Evolutionary conservation across 768 basidiomycete genomes (phyloP).

Genomic region (Mycena vitilis): DNA sequence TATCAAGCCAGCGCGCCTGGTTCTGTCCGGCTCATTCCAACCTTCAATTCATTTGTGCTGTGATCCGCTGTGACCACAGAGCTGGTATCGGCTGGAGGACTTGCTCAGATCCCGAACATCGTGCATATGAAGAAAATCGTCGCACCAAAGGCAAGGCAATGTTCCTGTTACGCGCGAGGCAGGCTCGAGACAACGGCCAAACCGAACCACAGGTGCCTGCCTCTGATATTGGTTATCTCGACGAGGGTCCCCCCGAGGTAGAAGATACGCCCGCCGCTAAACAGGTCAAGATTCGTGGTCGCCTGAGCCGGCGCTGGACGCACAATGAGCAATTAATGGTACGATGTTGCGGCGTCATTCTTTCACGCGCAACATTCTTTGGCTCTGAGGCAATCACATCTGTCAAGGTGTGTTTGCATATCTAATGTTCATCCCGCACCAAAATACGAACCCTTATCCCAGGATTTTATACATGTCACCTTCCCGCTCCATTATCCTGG

Average conservation of each 20-base stretch:
- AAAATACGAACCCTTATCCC: not conserved
- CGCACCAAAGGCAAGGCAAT: slow-evolving; percentile 16
- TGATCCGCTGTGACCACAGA: not conserved
- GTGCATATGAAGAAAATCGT: not conserved
- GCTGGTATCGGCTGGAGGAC: slow-evolving; percentile 10
- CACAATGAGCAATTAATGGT: slow-evolving; percentile 23
- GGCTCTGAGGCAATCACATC: slow-evolving; percentile 10
- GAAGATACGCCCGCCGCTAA: not conserved
- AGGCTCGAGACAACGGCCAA: not conserved
- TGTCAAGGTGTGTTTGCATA: slow-evolving; percentile 1
- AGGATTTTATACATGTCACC: slow-evolving; percentile 19
- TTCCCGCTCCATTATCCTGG: slow-evolving; percentile 17
- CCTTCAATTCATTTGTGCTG: slow-evolving; percentile 6
- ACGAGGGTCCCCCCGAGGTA: slow-evolving; percentile 7
- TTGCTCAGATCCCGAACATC: not conserved
- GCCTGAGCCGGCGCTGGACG: slow-evolving; percentile 15
- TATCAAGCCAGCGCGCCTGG: slow-evolving; percentile 14
- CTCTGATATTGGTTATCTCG: slow-evolving; percentile 12
- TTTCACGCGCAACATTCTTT: slow-evolving; percentile 18
- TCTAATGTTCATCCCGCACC: too few relatives aligned
- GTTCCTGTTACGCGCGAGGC: slow-evolving; percentile 4
- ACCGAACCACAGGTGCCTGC: not conserved
- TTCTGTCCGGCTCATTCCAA: slow-evolving; percentile 33
- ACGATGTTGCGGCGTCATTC: slow-evolving; percentile 10
- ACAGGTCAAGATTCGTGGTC: slow-evolving; percentile 7